Base-by-base conservation (phyloP, 2,329 filamentous ascomycete species). In the Fulvia fulva region DNA sequence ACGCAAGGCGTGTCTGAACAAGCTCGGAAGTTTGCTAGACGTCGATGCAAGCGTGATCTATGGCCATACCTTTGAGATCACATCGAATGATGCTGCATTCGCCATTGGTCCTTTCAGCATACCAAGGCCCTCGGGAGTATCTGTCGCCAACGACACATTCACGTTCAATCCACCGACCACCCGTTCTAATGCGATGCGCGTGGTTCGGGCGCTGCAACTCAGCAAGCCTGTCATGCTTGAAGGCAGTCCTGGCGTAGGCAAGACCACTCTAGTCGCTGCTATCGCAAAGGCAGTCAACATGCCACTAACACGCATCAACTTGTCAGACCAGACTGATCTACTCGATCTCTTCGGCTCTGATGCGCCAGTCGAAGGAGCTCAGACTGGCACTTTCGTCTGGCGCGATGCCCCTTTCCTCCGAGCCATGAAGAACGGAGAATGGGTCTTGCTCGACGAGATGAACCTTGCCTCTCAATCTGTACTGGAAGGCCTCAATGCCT, bases 371-470 rank as follows among this genome's bases (percentile, higher is more conserved):
- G 94, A 97, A 75, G 92, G 91, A n/a, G 91, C 89, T 0, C 86
- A 89, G 68, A 88, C 91, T 7, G 94, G 94, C 1, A 88, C 90
- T 59, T 99, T 99, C 70, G 88, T 90, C 1, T 99, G 94, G 94
- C 85, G 91, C 65, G 93, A 99, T 72, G 94, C 93, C 0, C 92
- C 94, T 0, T 97, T 99, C 71, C 78, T 99, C 21, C 89, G 91
- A 71, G 94, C 94, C 0, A 97, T 99, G 93, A 94, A 97, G 71
- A 89, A 85, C 58, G 94, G 94, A 26, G 90, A 96, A 67, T 99
- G 94, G 94, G 94, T 99, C 11, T 79, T 99, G 26, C 81, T 99
- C 0, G 94, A 99, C 70, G 94, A 99, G 78, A 99, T 99, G 94
- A 99, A 99, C 68, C 77, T 99, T 63, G 94, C 95, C 1, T 97